Conservation (phyloP, 176 grass and related monocot genomes). For the Olyra latifolia region DNA sequence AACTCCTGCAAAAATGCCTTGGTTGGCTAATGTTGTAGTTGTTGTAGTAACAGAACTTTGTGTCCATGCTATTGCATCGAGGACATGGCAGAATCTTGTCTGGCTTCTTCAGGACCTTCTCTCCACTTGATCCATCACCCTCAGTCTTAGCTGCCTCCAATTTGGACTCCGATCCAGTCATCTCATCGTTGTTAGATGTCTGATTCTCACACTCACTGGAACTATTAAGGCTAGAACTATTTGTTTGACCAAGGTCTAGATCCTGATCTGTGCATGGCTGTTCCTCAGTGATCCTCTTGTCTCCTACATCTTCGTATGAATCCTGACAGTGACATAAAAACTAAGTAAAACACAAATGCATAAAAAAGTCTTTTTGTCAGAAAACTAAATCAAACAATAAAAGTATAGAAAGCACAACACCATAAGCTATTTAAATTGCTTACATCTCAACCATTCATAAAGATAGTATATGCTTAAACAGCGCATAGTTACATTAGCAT, state of each 20-base stretch:
- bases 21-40: slow-evolving; percentile 88
- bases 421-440: background rate
- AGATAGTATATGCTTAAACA: background rate
- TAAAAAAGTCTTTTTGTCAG: background rate
- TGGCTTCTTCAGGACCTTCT: slow-evolving; percentile 69
- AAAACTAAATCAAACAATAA: background rate
- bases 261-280: slow-evolving; percentile 29
- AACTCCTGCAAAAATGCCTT: slow-evolving; percentile 91
- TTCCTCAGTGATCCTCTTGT: slow-evolving; percentile 17
- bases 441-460: background rate
- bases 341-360: slow-evolving; percentile 31
- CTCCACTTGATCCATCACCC: slow-evolving; percentile 9
- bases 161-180: slow-evolving; percentile 41
- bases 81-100: slow-evolving; percentile 83
- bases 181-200: slow-evolving; percentile 16
- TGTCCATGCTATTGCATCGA: slow-evolving; percentile 74
- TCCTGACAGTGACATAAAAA: slow-evolving; percentile 35
- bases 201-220: slow-evolving; percentile 39
- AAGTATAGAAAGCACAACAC: background rate
- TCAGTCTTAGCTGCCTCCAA: slow-evolving; percentile 17
- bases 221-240: slow-evolving; percentile 49
- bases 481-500: background rate
- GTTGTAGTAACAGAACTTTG: slow-evolving; percentile 82
- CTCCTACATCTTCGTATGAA: slow-evolving; percentile 31
- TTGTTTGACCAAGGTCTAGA: slow-evolving; percentile 17